Base-by-base conservation (phyloP, 108 stramenopile species). In the Schizochytrium sp. region DNA sequence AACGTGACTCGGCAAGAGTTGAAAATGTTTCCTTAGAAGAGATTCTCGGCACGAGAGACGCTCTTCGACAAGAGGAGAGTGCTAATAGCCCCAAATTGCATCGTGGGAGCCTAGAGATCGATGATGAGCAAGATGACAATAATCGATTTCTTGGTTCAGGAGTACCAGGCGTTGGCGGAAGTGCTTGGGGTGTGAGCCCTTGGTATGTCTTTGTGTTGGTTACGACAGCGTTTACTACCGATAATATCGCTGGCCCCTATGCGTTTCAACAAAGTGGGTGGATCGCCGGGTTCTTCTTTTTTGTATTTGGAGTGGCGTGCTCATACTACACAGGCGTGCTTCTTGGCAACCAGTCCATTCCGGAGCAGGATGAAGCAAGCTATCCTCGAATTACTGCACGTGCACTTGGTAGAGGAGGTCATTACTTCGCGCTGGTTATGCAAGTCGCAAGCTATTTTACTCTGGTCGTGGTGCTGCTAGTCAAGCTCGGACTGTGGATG, bases 311-410 rank as follows among this genome's bases (percentile, higher is more conserved):
- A 38, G 64, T 69, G 19, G 64, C 12, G 42, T 44, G 42, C 64
- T 69, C 64, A 44, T 69, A 69, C 64, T 69, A 69, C 64, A 69
- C 64, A 44, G 64, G 64, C 64, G 28, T 12, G 64, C 64, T 69
- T 38, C 64, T 69, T 8, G 64, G 64, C 3, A 69, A 69, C 64
- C 64, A 69, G 28, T 28, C 19, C 64, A 69, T 69, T 15, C 64
- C 64, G 64, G 64, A 69, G 28, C 64, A 69, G 2, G 64, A 69
- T 38, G 64, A 69, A 44, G 64, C 64, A 15, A 69, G 64, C 64
- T 69, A 69, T 44, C 64, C 64, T 7, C 40, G 44, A 15, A 69
- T 69, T 44, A 15, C 64, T 44, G 64, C 12, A 15, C 64, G 64
- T 7, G 64, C 64, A 38, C 44, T 69, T 69, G 64, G 64, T 44